These are phyloP conservation scores for Sapria himalayana DNA, from an alignment of 345 rosid genomes.

Conservation along the genomic window DNA sequence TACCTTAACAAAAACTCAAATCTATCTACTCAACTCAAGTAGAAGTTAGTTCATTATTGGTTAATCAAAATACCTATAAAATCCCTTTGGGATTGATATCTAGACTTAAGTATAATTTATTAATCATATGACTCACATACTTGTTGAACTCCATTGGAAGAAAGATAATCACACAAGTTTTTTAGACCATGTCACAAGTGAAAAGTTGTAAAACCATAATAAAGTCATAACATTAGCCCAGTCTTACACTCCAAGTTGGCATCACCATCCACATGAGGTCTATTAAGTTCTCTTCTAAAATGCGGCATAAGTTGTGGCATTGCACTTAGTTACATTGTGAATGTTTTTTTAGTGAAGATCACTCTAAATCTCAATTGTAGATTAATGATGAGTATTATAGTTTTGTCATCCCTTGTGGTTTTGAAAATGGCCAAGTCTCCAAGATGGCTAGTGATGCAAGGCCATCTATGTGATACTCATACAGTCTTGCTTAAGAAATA, in stretches of 20 bases:
- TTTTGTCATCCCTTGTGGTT: conserved; percentile 46
- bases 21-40: too few species aligned
- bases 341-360: conserved; percentile 36
- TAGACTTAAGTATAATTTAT: too few species aligned
- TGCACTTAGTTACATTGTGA: conserved; percentile 42
- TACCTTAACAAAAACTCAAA: too few species aligned
- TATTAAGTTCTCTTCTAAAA: conserved; percentile 56
- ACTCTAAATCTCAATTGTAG: conserved; percentile 63
- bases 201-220: too few species aligned
- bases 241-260: conserved; percentile 77
- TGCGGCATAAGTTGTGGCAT: conserved; percentile 59
- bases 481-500: conserved; percentile 20
- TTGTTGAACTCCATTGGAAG: too few species aligned
- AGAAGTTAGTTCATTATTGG: too few species aligned
- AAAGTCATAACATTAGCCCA: too few species aligned
- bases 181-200: too few species aligned
- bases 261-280: conserved; percentile 39
- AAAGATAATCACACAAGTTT: too few species aligned
- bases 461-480: conserved; percentile 41
- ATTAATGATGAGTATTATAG: conserved; percentile 72
- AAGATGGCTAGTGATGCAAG: conserved; percentile 60
- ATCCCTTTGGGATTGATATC: too few species aligned
- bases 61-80: too few species aligned
- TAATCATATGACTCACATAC: too few species aligned
- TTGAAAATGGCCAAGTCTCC: conserved; percentile 72